These are phyloP conservation scores for Aspergillus unguis DNA, from an alignment of 2,329 filamentous ascomycete genomes.

Conservation along the genomic window DNA sequence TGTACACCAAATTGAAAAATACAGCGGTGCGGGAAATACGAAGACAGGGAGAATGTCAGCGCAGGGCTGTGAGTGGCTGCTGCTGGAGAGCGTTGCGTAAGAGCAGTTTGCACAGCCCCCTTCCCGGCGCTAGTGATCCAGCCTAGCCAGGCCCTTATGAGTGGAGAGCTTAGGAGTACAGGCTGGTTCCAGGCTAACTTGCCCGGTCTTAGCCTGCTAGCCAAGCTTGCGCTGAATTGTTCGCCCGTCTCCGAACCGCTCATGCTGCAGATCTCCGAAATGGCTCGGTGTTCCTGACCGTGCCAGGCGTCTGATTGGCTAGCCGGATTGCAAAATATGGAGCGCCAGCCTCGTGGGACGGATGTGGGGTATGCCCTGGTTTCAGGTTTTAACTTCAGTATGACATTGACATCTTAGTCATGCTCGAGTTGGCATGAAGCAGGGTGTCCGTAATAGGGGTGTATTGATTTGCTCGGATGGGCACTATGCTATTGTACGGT, in stretches of 20 bases:
- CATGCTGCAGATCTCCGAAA: conserved; percentile 10
- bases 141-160: conserved; percentile 15
- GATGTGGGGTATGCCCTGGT: conserved; percentile 22
- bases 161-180: conserved; percentile 1
- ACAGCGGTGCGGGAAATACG: not conserved
- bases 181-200: too few species aligned
- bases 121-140: conserved; percentile 23
- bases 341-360: conserved; percentile 23
- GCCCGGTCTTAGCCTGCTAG: not conserved
- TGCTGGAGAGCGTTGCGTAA: conserved; percentile 22
- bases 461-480: not conserved
- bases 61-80: conserved; percentile 7
- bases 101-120: conserved; percentile 28
- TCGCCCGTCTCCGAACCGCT: conserved; percentile 15
- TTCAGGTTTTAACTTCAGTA: conserved; percentile 5
- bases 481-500: not conserved
- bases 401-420: conserved; percentile 15
- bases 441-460: not conserved
- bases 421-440: not conserved
- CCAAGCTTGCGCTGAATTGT: conserved; percentile 8
- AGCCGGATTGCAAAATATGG: conserved; percentile 8
- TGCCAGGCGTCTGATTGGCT: not conserved
- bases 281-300: conserved; percentile 5
- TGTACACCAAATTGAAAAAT: conserved; percentile 4
- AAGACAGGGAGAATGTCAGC: conserved; percentile 6